A percentile compares a stretch with the other conserved stretches of the same genome.
phyloP scores from a whole-genome alignment of 352 stramenopile species.

The Pythium guiyangense region DNA sequence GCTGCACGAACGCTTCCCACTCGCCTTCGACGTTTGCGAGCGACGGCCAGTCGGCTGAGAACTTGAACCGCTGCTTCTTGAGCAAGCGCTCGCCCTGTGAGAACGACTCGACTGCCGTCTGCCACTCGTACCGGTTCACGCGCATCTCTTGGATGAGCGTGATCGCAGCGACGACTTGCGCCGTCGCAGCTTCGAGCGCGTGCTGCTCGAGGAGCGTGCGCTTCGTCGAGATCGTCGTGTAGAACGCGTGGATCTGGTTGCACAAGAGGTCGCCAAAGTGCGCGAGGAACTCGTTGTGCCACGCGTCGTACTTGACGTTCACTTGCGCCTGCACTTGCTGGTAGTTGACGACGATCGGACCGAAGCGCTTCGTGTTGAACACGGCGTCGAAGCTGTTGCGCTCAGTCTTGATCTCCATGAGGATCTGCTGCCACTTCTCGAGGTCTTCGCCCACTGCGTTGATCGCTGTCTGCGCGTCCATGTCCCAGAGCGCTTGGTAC shows the following conservation, averaged over 20 bases:
- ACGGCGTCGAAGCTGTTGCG: conserved; percentile 93
- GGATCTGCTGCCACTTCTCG: conserved; percentile 94
- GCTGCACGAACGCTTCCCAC: conserved; percentile 92
- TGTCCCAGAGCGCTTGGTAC: conserved; percentile 99
- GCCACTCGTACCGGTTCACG: conserved; percentile 61
- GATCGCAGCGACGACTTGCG: conserved; percentile 93
- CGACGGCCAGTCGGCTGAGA: conserved; percentile 96
- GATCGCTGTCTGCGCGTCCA: conserved; percentile 93
- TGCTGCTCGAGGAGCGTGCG: conserved; percentile 91
- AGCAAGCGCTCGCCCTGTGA: conserved; percentile 93
- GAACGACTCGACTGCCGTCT: conserved; percentile 86
- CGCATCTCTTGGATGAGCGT: conserved; percentile 89
- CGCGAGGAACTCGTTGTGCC: conserved; percentile 97
- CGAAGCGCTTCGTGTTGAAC: conserved; percentile 89
- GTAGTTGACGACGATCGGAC: conserved; percentile 87
- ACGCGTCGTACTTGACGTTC: conserved; percentile 99
- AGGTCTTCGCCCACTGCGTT: conserved; percentile 93
- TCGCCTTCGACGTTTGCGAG: conserved; percentile 95
- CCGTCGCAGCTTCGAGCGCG: conserved; percentile 93
- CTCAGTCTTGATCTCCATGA: conserved; percentile 95
- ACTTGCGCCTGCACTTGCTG: conserved; percentile 90
- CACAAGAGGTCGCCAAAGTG: conserved; percentile 94
- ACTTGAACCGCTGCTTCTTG: conserved; percentile 95
- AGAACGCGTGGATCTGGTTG: conserved; percentile 91
- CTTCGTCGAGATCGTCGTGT: conserved; percentile 80